Evolutionary conservation across 2,329 filamentous ascomycete species (phyloP), one percentile per base, ranked within the genome.

Genomic region (Sporothrix brunneoviolacea): DNA sequence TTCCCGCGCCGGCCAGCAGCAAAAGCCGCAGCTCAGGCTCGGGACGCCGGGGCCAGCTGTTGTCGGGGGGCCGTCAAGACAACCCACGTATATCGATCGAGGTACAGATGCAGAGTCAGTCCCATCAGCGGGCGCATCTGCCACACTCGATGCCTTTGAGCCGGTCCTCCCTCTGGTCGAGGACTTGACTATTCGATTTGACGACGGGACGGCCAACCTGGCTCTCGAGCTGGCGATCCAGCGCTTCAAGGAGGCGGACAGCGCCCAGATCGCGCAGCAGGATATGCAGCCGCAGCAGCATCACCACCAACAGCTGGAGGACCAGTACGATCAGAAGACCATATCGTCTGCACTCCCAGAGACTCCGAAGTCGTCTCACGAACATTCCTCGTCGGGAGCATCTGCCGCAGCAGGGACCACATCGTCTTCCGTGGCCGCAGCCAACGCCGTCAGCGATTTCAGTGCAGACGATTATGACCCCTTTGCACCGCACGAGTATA

Each of bases 101-200:
- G 70, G 70, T 13, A 68, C 66, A 0, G 68, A 73, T 58, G 62
- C 44, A 16, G 16, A 28, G 28, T n/a, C 4, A 9, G 21, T 12
- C 8, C 24, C 18, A 16, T 9, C 64, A 2, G 61, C 60, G 7
- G 57, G 65, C 27, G 6, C 16, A 5, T 2, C 19, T 19, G 15
- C 19, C 10, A 16, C 33, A 6, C 27, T 8, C 13, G 15, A 33
- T 22, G 36, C 60, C 0, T 70, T 71, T 35, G 64, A 70, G 30
- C 66, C 74, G 1, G 68, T 80, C 0, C 65, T 84, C 19, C 72
- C 75, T 0, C 63, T 79, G 37, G 58, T 68, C 0, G 81, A 84
- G 58, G 76, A 84, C 54, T 59, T 82, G 1, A 69, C 82, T 3
- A 67, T 84, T 21, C 68, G 77, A 40, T 72, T 83, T 50, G 73